Evolutionary conservation across 371 early-diverging fungal species (phyloP).

Genomic region (Nematocida major): DNA sequence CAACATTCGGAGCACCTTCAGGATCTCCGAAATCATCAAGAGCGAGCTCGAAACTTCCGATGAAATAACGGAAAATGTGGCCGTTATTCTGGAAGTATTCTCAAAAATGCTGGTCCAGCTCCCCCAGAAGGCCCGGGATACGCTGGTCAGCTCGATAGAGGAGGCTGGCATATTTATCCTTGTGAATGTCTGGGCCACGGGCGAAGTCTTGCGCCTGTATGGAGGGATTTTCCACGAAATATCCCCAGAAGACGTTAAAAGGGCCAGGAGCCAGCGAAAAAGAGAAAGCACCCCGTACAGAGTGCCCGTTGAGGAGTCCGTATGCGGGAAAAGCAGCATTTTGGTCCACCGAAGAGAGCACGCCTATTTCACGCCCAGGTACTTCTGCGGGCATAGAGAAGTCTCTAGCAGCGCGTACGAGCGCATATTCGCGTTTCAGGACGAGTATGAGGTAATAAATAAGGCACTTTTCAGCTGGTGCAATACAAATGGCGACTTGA

Average conservation of each 20-base stretch:
- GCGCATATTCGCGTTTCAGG: constrained; percentile 30
- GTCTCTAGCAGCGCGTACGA: neutral
- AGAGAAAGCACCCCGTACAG: constrained; percentile 32
- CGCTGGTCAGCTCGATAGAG: neutral
- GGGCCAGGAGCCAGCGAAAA: neutral
- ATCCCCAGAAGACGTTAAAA: neutral
- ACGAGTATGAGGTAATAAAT: constrained; percentile 35
- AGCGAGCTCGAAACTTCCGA: neutral
- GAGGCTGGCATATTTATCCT: constrained; percentile 8
- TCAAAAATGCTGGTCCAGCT: neutral
- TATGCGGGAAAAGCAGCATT: neutral
- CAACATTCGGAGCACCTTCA: constrained; percentile 1
- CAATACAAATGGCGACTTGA: neutral
- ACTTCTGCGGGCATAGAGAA: neutral
- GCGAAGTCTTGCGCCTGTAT: constrained; percentile 2
- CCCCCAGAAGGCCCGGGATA: neutral
- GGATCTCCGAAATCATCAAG: constrained; percentile 2
- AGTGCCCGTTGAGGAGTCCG: constrained; percentile 5
- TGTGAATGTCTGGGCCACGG: constrained; percentile 4
- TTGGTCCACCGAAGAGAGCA: constrained; percentile 24
- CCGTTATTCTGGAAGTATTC: neutral
- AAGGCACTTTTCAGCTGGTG: constrained; percentile 24
- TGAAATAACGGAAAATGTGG: neutral
- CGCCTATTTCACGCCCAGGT: neutral
- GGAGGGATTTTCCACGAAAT: neutral